Conservation (phyloP, 805 yeast species). For the Zygotorulaspora sp. region DNA sequence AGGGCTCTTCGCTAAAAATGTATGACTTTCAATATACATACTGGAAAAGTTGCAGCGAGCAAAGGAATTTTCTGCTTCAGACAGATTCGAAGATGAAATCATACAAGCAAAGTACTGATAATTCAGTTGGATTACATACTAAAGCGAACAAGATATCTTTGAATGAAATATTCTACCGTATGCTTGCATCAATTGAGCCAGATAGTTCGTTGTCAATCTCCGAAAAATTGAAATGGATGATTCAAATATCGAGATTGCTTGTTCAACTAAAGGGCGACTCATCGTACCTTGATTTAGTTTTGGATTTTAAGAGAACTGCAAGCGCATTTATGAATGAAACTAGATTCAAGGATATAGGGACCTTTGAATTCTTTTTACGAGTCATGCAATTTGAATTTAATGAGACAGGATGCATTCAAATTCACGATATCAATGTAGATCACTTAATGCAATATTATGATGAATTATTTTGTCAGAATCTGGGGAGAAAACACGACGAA, state of each 20-base stretch:
- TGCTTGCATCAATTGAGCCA: slow-evolving; percentile 14
- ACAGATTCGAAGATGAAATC: not conserved
- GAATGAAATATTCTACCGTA: slow-evolving; percentile 10
- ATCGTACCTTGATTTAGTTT: slow-evolving; percentile 10
- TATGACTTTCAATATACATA: not conserved
- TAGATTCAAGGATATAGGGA: slow-evolving; percentile 2
- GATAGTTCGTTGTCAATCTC: not conserved
- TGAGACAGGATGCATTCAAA: slow-evolving; percentile 7
- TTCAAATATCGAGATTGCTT: slow-evolving; percentile 15
- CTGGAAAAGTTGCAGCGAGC: slow-evolving; percentile 14
- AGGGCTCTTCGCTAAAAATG: too few relatives aligned
- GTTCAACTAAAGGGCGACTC: slow-evolving; percentile 16
- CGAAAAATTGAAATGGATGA: slow-evolving; percentile 15
- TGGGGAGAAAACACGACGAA: not conserved
- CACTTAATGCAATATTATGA: slow-evolving; percentile 4
- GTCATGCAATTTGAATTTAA: slow-evolving; percentile 4
- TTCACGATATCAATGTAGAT: slow-evolving; percentile 7
- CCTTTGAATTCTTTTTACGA: slow-evolving; percentile 6
- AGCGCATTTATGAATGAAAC: slow-evolving; percentile 1
- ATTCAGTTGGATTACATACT: not conserved
- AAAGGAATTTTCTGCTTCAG: slow-evolving; percentile 18
- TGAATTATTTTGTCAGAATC: not conserved
- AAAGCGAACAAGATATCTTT: slow-evolving; percentile 3
- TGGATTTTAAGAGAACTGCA: slow-evolving; percentile 12
- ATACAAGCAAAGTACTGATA: not conserved